Evolutionary conservation across 306 rosid species (phyloP).

Genomic region (Rosa rugosa): DNA sequence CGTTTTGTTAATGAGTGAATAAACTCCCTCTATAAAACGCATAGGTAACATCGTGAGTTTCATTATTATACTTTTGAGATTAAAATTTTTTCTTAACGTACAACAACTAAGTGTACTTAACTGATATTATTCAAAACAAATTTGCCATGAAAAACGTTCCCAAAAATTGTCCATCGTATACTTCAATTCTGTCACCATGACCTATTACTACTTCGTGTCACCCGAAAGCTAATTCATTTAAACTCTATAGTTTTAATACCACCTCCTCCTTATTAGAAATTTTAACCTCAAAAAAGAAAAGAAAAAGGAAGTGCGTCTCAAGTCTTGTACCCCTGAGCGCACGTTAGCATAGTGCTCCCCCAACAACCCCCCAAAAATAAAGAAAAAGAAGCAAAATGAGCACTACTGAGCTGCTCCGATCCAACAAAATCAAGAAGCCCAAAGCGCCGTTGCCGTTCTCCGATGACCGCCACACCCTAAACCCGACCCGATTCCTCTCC

Average conservation of each 20-base stretch:
- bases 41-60: too few relatives aligned
- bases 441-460: background rate
- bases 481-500: slow-evolving; percentile 10
- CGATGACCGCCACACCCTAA: background rate
- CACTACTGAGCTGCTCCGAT: slow-evolving; percentile 16
- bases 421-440: slow-evolving; percentile 15
- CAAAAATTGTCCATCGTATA: background rate
- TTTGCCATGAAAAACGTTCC: background rate
- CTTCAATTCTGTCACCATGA: background rate
- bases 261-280: background rate
- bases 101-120: background rate
- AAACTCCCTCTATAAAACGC: too few relatives aligned
- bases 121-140: background rate
- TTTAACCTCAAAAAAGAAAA: background rate
- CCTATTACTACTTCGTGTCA: background rate
- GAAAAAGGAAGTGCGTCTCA: background rate
- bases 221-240: background rate
- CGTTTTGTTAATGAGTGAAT: too few relatives aligned
- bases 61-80: too few relatives aligned
- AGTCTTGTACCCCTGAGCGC: background rate
- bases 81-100: background rate
- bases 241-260: background rate
- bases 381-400: background rate
- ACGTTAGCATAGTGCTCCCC: background rate
- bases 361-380: too few relatives aligned